A percentile compares a stretch with the other conserved stretches of the same genome.
Evolutionary conservation across 2,329 filamentous ascomycete species (phyloP).

Genomic region (Simplicillium sp.): DNA sequence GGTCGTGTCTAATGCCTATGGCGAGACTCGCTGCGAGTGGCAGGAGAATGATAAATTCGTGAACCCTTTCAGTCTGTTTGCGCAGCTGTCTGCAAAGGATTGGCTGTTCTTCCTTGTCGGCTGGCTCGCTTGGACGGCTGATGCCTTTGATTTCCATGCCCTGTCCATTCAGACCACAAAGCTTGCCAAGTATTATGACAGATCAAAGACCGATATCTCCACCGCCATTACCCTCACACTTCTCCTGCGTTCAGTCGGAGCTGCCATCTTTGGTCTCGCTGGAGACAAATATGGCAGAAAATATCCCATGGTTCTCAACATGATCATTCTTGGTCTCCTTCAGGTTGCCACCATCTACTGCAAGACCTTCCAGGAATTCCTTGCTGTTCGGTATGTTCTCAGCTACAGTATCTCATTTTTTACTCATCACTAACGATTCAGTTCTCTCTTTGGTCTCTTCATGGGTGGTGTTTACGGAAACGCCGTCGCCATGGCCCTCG

Average conservation of each 20-base stretch:
- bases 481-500: slow-evolving; percentile 67
- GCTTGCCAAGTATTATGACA: slow-evolving; percentile 42
- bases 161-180: slow-evolving; percentile 71
- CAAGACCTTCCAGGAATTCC: slow-evolving; percentile 60
- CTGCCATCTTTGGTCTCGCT: slow-evolving; percentile 65
- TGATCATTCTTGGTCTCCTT: slow-evolving; percentile 58
- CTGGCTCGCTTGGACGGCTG: slow-evolving; percentile 67
- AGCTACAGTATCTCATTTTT: no score
- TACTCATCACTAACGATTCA: no score
- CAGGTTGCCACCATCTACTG: slow-evolving; percentile 73
- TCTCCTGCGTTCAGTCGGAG: slow-evolving; percentile 65
- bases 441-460: slow-evolving; percentile 62
- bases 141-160: slow-evolving; percentile 78
- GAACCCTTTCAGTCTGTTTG: slow-evolving; percentile 63
- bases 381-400: slow-evolving; percentile 47
- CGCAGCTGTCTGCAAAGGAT: slow-evolving; percentile 51
- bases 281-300: slow-evolving; percentile 75
- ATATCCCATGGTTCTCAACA: slow-evolving; percentile 76
- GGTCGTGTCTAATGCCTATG: slow-evolving; percentile 52
- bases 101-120: slow-evolving; percentile 73
- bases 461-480: slow-evolving; percentile 79
- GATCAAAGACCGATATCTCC: slow-evolving; percentile 55
- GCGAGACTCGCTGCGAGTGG: slow-evolving; percentile 61
- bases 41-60: slow-evolving; percentile 53
- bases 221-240: slow-evolving; percentile 70